Base-by-base conservation (phyloP, 2,329 filamentous ascomycete genomes). In the Penicillium aurantiogriseum region DNA sequence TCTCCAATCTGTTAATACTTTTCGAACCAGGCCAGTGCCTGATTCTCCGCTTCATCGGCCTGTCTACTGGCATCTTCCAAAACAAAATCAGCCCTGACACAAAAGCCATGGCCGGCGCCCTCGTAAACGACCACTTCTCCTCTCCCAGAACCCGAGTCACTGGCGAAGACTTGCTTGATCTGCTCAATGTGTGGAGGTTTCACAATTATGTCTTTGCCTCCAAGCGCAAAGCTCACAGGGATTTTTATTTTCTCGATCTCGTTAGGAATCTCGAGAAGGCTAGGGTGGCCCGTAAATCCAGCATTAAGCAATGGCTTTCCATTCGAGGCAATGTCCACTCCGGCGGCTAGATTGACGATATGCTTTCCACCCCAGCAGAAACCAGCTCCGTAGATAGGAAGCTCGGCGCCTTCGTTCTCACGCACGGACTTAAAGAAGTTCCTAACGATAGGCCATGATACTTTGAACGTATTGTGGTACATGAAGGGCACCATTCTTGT, bases 331-430 rank as follows among this genome's bases (percentile, higher is more conserved):
- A 62, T 61, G 23, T 59, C 56, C 35, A 54, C 59, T 58, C 77
- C 74, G 17, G 77, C 75, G 11, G 78, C 74, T 4, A 87, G 77
- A n/a, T 78, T 67, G 9, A 84, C 67, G 2, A 77, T 72, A 62
- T 85, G 79, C 59, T 82, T 81, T 25, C 83, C 85, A 25, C 85
- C 85, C 85, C 85, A 88, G 75, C 84, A 87, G 73, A 85, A 87
- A 0, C 85, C 86, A 0, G 82, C 82, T 0, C 77, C 81, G 23
- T 79, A 83, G 45, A 87, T 71, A 55, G 77, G 78, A 7, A 76
- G 65, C 15, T 65, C 56, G 19, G 68, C 56, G n/a, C 68, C 66
- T 54, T 67, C 62, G 21, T 69, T 64, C 9, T 68, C 66, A 17
- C 75, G 74, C 5, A 80, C 62, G 4, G 66, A 62, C 36, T 64